Percentiles rank a stretch among this genome's conserved stretches.
phyloP scores from a whole-genome alignment of 163 green algal species.

The Smithsoniella earleae region DNA sequence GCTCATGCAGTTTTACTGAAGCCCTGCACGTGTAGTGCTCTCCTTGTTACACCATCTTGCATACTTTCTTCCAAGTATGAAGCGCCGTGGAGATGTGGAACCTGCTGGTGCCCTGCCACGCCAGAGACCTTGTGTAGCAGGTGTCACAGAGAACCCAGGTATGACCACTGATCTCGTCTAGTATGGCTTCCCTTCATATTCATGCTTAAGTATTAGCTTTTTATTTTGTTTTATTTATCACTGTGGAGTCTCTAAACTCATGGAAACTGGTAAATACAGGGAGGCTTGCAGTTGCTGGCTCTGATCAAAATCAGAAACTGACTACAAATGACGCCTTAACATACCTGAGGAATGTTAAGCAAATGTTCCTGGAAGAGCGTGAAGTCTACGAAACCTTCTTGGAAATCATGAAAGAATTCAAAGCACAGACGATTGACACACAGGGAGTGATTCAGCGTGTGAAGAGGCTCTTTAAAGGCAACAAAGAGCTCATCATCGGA shows the following conservation, averaged over 20 bases:
- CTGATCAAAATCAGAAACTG: slow-evolving; percentile 41
- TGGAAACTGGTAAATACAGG: too few species aligned
- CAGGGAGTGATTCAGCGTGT: slow-evolving; percentile 88
- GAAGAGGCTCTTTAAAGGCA: slow-evolving; percentile 89
- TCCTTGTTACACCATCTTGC: too few species aligned
- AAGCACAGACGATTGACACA: slow-evolving; percentile 91
- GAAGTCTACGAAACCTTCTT: slow-evolving; percentile 89
- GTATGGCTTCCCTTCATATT: too few species aligned
- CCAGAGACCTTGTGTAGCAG: neutral
- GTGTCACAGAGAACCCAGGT: too few species aligned
- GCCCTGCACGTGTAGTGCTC: too few species aligned
- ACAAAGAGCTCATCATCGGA: slow-evolving; percentile 91
- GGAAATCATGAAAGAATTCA: slow-evolving; percentile 99
- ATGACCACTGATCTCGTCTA: too few species aligned
- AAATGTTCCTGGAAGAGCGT: slow-evolving; percentile 68
- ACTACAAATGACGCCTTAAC: slow-evolving; percentile 79
- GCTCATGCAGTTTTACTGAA: too few species aligned
- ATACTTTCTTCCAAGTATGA: too few species aligned
- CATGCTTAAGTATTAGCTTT: too few species aligned
- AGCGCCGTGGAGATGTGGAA: neutral
- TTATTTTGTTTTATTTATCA: too few species aligned
- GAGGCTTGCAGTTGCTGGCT: too few species aligned
- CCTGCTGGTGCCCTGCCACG: neutral
- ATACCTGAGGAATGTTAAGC: slow-evolving; percentile 92
- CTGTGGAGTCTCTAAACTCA: too few species aligned